Base-by-base conservation (phyloP, 176 grass and related monocot species). In the bread wheat (Triticum aestivum) region DNA sequence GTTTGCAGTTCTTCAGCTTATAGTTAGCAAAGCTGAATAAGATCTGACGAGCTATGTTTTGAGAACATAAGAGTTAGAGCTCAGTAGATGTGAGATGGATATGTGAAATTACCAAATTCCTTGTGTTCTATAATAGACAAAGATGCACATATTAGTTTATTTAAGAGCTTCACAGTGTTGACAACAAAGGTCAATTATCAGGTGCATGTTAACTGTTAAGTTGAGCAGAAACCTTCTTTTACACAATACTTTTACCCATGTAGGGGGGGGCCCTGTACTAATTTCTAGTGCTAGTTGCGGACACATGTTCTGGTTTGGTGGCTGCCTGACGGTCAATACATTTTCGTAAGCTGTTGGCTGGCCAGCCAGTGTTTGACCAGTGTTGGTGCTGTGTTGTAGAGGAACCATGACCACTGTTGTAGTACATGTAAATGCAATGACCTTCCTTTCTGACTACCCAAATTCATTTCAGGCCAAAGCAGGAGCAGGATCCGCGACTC, bases 401-500 rank as follows among this genome's bases (percentile, higher is more conserved):
- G 21, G 39, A 73, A 26, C n/a, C 38, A 1, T 45, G 15, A 20
- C 18, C 18, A 59, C 54, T 59, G 6, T 1, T 20, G 6, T 58
- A 52, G 42, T 18, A 54, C 15, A 54, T 54, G 51, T 8, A 9
- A 9, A 58, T 8, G 54, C 18, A 3, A 59, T 21, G 54, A 59
- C 8, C 7, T 59, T 59, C 0, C 54, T 59, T 59, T 3, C 18
- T 59, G 2, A 59, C 7, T 0, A 21, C 0, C 4, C 30, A 51
- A 45, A 45, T 61, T 10, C 77, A n/a, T 77, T 92, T 85, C 89
- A 98, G 96, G 93, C 96, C 71, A 98, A 95, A 88, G 93, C 89
- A 47, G 96, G 89, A 58, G 73, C 96, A 75, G 93, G 96, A 70
- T 98, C 91, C 4, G 96, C 93, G 33, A 98, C 96, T 38, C 90